Evolutionary conservation across 2,329 filamentous ascomycete species (phyloP), one percentile per base, ranked within the genome.

Genomic region (Monosporascus cannonballus): DNA sequence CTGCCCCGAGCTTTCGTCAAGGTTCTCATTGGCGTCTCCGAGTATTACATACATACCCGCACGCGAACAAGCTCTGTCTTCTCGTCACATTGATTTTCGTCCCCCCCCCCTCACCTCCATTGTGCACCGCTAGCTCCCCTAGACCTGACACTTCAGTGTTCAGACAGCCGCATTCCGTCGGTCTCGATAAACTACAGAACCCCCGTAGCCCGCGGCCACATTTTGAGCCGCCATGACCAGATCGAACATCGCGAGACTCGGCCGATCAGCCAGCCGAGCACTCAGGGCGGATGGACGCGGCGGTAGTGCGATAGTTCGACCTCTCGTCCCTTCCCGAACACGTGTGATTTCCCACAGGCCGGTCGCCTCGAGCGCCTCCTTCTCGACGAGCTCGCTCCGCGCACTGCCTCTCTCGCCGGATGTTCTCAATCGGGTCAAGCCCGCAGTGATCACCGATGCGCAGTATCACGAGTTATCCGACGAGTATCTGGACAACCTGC

Each of bases 391-490:
- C 67, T 71, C 47, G 66, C 74, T 52, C 61, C 64, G 53, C 59
- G 69, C 57, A 49, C 68, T 57, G 67, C 75, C 61, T 49, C 72
- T 69, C 22, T 75, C 78, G 54, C 62, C 68, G 37, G 52, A 68
- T 6, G 54, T 59, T 42, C 54, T 67, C 41, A 64, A 65, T 52
- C 56, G 56, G 5, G 62, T 61, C 6, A 55, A 54, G 18, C 76
- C 87, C 1, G 83, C 85, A 2, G 77, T 87, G 48, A 76, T 96
- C 56, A 80, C 81, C 2, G 81, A 86, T 3, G 74, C 77, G 25
- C 75, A 90, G 64, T 97, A 95, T 69, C 86, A 96, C 66, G 79
- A 87, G 52, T 76, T 89, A 30, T 83, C 91, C 27, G 89, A 96
- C 65, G 70, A 78, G 48, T 96, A 89, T 69, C 78, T 97, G 62